A percentile compares a stretch with the other conserved stretches of the same genome.
Evolutionary conservation across 2,329 filamentous ascomycete species (phyloP).

Genomic region (Aureobasidium uvarum): DNA sequence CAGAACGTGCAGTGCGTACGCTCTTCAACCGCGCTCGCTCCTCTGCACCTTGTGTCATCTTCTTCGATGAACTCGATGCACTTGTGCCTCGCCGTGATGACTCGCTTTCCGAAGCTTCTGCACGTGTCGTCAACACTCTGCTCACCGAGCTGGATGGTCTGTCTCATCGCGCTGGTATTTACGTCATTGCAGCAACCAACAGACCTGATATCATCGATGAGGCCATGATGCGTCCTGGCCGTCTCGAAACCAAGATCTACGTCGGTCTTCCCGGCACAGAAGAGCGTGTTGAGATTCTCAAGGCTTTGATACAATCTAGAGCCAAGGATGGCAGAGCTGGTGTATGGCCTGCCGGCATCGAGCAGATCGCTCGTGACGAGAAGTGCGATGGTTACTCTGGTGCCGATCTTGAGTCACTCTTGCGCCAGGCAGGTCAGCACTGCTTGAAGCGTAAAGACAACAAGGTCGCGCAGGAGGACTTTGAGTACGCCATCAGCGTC

Average conservation of each 20-base stretch:
- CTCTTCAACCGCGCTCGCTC: constrained; percentile 86
- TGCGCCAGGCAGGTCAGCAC: constrained; percentile 59
- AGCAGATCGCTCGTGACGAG: constrained; percentile 61
- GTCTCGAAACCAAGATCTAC: constrained; percentile 83
- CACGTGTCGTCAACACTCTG: constrained; percentile 89
- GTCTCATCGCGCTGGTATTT: constrained; percentile 76
- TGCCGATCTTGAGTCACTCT: constrained; percentile 60
- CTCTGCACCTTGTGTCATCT: constrained; percentile 87
- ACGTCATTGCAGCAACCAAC: constrained; percentile 93
- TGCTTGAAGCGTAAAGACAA: constrained; percentile 52
- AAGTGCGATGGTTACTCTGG: constrained; percentile 76
- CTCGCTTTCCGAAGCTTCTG: constrained; percentile 72
- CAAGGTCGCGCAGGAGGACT: constrained; percentile 50
- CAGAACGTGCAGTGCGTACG: constrained; percentile 86
- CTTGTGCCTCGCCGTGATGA: constrained; percentile 82
- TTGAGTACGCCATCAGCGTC: constrained; percentile 43
- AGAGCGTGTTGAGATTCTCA: constrained; percentile 82
- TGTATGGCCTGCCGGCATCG: constrained; percentile 26
- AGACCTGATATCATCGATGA: constrained; percentile 94
- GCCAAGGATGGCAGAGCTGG: constrained; percentile 47
- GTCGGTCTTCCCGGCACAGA: constrained; percentile 77
- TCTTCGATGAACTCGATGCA: constrained; percentile 97
- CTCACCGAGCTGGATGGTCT: constrained; percentile 93
- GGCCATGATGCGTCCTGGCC: constrained; percentile 88
- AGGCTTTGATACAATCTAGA: constrained; percentile 59